Conservation (phyloP, 2,329 filamentous ascomycete genomes). For the Fusarium nelsonii region DNA sequence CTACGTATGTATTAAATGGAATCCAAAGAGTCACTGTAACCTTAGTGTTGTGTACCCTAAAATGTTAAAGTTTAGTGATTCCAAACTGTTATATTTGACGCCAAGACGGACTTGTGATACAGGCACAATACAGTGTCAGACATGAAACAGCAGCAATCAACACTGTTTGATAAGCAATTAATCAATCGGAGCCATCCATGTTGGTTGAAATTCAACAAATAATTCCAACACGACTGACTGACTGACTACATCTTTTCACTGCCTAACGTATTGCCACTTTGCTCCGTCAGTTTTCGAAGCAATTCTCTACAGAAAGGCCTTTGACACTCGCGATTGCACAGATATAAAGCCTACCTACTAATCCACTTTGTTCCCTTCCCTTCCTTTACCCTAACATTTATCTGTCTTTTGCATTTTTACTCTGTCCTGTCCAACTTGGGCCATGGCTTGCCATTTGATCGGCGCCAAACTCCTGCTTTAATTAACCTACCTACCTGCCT, state of each 20-base stretch:
- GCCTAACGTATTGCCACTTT: not conserved
- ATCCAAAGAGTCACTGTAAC: too few relatives aligned
- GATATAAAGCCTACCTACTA: too few relatives aligned
- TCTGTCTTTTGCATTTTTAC: constrained; percentile 6
- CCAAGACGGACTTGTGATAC: not conserved
- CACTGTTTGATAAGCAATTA: constrained; percentile 39
- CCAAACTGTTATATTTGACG: not conserved
- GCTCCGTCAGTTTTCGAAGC: not conserved
- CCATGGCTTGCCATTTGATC: constrained; percentile 46
- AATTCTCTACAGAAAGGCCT: not conserved
- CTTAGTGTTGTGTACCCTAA: too few relatives aligned
- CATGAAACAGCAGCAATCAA: not conserved
- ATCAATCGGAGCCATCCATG: constrained; percentile 28
- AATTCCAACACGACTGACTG: constrained; percentile 16
- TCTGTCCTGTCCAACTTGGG: constrained; percentile 27
- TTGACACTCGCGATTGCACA: not conserved
- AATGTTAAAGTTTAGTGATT: not conserved
- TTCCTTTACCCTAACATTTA: not conserved
- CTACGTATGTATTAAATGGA: too few relatives aligned
- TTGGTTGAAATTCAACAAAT: constrained; percentile 25
- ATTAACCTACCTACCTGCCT: constrained; percentile 5
- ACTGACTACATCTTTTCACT: not conserved
- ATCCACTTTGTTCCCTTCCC: not conserved
- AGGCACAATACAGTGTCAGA: constrained; percentile 32
- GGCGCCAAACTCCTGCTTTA: constrained; percentile 36